Base-by-base conservation (phyloP, 179 eudicot genomes). In the Monotropa hypopitys region DNA sequence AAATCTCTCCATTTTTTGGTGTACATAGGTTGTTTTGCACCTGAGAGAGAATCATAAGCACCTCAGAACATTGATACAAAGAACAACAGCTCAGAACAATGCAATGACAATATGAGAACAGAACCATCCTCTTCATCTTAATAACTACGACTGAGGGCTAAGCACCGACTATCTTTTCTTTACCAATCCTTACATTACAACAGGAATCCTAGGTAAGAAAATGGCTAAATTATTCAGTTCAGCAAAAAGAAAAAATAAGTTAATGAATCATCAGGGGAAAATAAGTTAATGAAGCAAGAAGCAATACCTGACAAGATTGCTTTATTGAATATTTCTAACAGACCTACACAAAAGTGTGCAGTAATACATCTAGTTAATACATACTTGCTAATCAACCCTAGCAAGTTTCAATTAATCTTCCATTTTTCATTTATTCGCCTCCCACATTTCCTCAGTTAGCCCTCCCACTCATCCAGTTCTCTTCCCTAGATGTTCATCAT, bases 11-110 rank as follows among this genome's bases (percentile, higher is more conserved):
- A 82, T 90, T 95, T 80, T 95, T 95, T 12, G 99, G 99, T 45
- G 99, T 95, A 80, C 99, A 95, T 70, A 95, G 83, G 83, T 95
- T 95, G 86, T 95, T 95, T 86, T 95, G 99, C 46, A 95, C 99
- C 99, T 95, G 87, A 79, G 73, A 35, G 77, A 83, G 16, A 42
- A 70, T 67, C 46, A 79, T 35, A 47, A 63, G 70, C 26, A 68
- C 13, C 50, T 73, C 26, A 69, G 30, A 73, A 33, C 11, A 54
- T n/a, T 21, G 28, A 53, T 1, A 18, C n/a, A 32, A 50, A 62
- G 45, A 28, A 54, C 20, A 47, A 47, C 43, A 45, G 33, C 46
- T 43, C 30, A 57, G 28, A 50, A 16, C 12, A 49, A 50, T 38
- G 65, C 45, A 42, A 47, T 30, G 49, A 23, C 28, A 49, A 46